Percentiles rank a stretch among this genome's conserved stretches.
Evolutionary conservation across 2,329 filamentous ascomycete species (phyloP).

Genomic region (Cercospora janseana): DNA sequence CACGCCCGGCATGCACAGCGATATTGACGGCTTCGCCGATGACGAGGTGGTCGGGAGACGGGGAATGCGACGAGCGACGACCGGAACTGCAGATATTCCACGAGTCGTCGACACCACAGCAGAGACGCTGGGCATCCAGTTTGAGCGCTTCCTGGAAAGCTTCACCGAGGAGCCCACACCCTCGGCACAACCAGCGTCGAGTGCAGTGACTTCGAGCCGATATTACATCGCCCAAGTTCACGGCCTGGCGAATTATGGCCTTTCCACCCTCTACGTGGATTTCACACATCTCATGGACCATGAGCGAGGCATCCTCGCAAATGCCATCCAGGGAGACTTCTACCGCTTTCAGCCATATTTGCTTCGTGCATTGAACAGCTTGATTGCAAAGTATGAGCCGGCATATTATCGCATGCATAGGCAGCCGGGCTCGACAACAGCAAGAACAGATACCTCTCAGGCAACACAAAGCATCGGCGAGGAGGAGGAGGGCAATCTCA

Average conservation of each 20-base stretch:
- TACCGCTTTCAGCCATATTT: slow-evolving; percentile 94
- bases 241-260: slow-evolving; percentile 67
- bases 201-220: slow-evolving; percentile 71
- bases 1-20: slow-evolving; percentile 52
- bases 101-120: slow-evolving; percentile 75
- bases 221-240: slow-evolving; percentile 85
- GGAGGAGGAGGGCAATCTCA: slow-evolving; percentile 55
- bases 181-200: slow-evolving; percentile 64
- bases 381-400: slow-evolving; percentile 92
- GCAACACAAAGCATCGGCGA: slow-evolving; percentile 59
- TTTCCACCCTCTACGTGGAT: slow-evolving; percentile 86
- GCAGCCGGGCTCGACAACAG: slow-evolving; percentile 72
- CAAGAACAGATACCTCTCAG: slow-evolving; percentile 60
- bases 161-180: slow-evolving; percentile 68
- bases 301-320: slow-evolving; percentile 76
- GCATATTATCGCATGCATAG: slow-evolving; percentile 91
- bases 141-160: slow-evolving; percentile 75
- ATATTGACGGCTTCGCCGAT: slow-evolving; percentile 59
- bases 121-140: slow-evolving; percentile 70
- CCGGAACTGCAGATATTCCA: slow-evolving; percentile 58
- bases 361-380: slow-evolving; percentile 81
- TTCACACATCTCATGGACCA: slow-evolving; percentile 77
- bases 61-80: slow-evolving; percentile 46
- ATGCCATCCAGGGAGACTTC: slow-evolving; percentile 84
- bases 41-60: slow-evolving; percentile 59